Base-by-base conservation (phyloP, 441 rosid genomes). In the Monsonia emarginata region DNA sequence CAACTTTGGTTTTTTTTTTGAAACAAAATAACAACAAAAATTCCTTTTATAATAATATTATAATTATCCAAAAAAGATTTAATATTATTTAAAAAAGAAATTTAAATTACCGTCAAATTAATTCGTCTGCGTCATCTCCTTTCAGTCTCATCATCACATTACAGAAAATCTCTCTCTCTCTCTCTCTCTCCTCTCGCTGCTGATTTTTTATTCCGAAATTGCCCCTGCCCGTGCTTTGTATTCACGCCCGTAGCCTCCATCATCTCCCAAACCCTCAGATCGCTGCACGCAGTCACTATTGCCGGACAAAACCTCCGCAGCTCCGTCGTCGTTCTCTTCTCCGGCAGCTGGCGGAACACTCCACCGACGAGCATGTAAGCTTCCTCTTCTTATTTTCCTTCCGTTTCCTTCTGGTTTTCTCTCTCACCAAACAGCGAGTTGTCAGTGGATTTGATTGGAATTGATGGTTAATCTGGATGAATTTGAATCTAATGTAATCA, bases 271-370 rank as follows among this genome's bases (percentile, higher is more conserved):
- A 54, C 59, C 59, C 59, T 54, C 59, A 54, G 59, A 54, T 54
- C 59, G 56, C 56, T 18, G 24, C 4, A 24, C 56, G 25, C 10
- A n/a, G n/a, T 19, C 56, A 13, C 56, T 19, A 50, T 19, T 8
- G 57, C 59, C 28, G 59, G 28, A 52, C 7, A 22, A 5, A 22
- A 52, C 59, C 60, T 54, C 60, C 60, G 58, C 58, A 9, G 59
- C 58, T 52, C 60, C 60, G 60, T 54, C 58, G 58, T 3, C 36
- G 36, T 0, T 31, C 36, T 3, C 36, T 31, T 31, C 36, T 31
- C 58, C 58, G 58, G 58, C 26, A 19, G 58, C 58, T 22, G 58
- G n/a, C 60, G 6, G 60, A 10, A 3, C 60, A 22, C 57, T 50
- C 26, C 57, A 6, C 57, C 57, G 57, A 6, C 22, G 13, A 21